Base-by-base conservation (phyloP, 257 asterid genomes). In the Catharanthus roseus region DNA sequence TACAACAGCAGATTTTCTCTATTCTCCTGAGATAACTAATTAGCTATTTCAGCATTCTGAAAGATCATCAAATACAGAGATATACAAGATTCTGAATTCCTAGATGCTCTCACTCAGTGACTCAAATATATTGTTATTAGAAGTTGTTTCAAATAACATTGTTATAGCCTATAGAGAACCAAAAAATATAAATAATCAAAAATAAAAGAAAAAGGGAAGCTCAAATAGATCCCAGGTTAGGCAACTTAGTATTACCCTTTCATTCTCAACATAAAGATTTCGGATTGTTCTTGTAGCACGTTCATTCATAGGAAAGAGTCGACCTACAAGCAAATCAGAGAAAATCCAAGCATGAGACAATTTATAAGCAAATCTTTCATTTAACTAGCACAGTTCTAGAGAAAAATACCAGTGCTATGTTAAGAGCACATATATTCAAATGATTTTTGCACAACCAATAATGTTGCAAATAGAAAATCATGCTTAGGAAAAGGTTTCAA, bases 261-360 rank as follows among this genome's bases (percentile, higher is more conserved):
- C 99, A 77, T 91, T 93, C 79, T 91, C 97, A 33, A 85, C 81
- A 72, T 89, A 91, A 73, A 93, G 84, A 77, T 91, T 91, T 81
- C 86, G 85, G 81, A 91, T 87, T 65, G 97, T 91, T 86, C 97
- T 89, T 66, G 91, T 75, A 29, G 99, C 97, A 45, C 99, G 96
- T 82, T 91, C 99, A 80, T 91, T 91, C 86, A 89, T 0, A 24
- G 99, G 97, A 74, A 85, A 86, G 61, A 93, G 92, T 79, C 84
- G 82, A 66, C 97, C 99, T 93, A 77, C 81, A 76, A 49, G 69
- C 55, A 65, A 75, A 84, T 23, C 10, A 68, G 60, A 55, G n/a
- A 6, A 29, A 9, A 36, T 57, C 60, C 1, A 67, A 42, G 23
- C 56, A 47, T 56, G 26, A n/a, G 1, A 65, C 10, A 54, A 12